These are phyloP conservation scores for Phytophthora cactorum DNA, from an alignment of 352 stramenopile species.

Conservation along the genomic window DNA sequence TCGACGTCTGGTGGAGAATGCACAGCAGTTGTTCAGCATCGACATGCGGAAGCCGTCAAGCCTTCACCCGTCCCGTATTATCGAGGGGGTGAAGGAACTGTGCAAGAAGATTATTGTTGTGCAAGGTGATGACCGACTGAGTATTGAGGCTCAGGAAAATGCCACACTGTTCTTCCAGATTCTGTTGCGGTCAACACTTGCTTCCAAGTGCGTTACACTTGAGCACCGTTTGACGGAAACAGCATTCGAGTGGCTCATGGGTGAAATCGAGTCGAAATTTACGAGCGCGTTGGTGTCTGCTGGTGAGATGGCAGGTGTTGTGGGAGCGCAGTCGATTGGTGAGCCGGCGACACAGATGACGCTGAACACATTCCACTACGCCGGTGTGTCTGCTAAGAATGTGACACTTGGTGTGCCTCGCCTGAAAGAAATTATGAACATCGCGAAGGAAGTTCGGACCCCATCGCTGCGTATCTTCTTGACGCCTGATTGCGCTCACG, in stretches of 20 bases:
- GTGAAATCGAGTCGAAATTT: slow-evolving; percentile 98
- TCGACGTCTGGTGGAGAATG: slow-evolving; percentile 96
- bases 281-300: slow-evolving; percentile 94
- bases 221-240: slow-evolving; percentile 96
- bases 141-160: slow-evolving; percentile 97
- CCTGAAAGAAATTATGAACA: slow-evolving; percentile 99
- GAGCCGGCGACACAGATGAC: slow-evolving; percentile 99
- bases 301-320: slow-evolving; percentile 98
- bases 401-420: slow-evolving; percentile 99
- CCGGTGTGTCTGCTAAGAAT: slow-evolving; percentile 99
- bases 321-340: slow-evolving; percentile 99
- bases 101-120: slow-evolving; percentile 97
- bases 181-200: slow-evolving; percentile 95
- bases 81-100: slow-evolving; percentile 93
- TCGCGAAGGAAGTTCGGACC: slow-evolving; percentile 98
- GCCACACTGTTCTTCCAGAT: slow-evolving; percentile 99
- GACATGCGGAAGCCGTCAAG: slow-evolving; percentile 93
- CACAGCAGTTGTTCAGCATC: slow-evolving; percentile 94
- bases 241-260: slow-evolving; percentile 95
- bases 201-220: slow-evolving; percentile 96
- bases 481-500: slow-evolving; percentile 87
- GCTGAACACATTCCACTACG: slow-evolving; percentile 99
- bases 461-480: slow-evolving; percentile 97
- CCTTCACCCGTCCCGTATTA: slow-evolving; percentile 91
- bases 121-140: slow-evolving; percentile 93